Base-by-base conservation (phyloP, 495 filamentous ascomycete genomes). In the Penicillium desertorum region DNA sequence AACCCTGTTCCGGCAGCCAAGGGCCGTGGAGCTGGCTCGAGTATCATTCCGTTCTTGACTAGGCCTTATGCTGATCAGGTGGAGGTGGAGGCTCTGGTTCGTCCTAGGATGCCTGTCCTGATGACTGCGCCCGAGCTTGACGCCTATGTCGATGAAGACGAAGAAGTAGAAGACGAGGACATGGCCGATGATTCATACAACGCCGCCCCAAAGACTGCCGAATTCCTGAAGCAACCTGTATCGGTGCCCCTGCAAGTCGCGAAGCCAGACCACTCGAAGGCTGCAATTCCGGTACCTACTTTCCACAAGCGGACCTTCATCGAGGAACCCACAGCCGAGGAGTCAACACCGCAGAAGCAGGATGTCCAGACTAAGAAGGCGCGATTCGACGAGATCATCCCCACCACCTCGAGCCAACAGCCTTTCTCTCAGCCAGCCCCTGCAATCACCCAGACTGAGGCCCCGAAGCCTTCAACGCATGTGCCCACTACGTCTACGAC, bases 41-140 rank as follows among this genome's bases (percentile, higher is more conserved):
- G 88, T 62, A 86, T 96, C 46, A 71, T 97, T 27, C 91, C 91
- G 7, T 87, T 93, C 59, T 73, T 96, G 25, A 81, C 81, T 23
- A 75, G 83, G 52, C 75, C 75, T 43, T 87, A 83, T 63, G 75
- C 84, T 1, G 71, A 76, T 30, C 79, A 84, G 44, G 71, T 83
- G 54, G 81, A 79, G 17, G 87, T 93, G 1, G 91, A 96, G 69
- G 79, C 83, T 17, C 60, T 96, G 51, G 72, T 96, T 7, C 76
- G 86, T 30, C 87, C 88, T 0, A 78, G 85, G 44, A 83, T 86
- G 83, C 85, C 84, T 5, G 73, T 86, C 17, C 51, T 78, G 55
- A 73, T 71, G 58, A 69, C 63, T 48, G 60, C 65, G 2, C 63
- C 62, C 1, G 66, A 64, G 19, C 60, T 71, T 25, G 68, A 68